Evolutionary conservation across 371 early-diverging fungal genomes (phyloP).

Genomic region (Mucor indicus): DNA sequence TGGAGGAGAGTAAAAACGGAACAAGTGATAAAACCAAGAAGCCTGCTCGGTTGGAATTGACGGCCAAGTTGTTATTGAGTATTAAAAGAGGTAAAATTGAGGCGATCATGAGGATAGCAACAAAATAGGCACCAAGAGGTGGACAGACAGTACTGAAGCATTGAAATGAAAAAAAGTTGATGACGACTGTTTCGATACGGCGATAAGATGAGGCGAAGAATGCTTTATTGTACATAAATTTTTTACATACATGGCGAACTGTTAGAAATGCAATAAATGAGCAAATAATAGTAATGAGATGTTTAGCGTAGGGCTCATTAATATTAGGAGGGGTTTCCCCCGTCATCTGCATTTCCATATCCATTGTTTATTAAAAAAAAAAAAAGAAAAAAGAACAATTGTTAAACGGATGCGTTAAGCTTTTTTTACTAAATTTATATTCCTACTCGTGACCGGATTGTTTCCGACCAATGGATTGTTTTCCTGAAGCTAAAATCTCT

Average conservation of each 20-base stretch:
- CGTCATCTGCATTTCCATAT: conserved; percentile 19
- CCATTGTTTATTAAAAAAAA: conserved; percentile 1
- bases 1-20: conserved; percentile 55
- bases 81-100: conserved; percentile 40
- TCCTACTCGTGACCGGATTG: no score
- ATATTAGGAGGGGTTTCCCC: conserved; percentile 21
- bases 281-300: conserved; percentile 14
- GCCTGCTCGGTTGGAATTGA: conserved; percentile 62
- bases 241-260: conserved; percentile 7
- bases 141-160: conserved; percentile 24
- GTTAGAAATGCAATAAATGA: conserved; percentile 19
- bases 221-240: background rate
- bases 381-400: background rate
- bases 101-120: conserved; percentile 36
- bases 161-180: conserved; percentile 50
- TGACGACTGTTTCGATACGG: conserved; percentile 12
- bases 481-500: conserved; percentile 4
- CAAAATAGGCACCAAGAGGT: conserved; percentile 46
- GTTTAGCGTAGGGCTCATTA: conserved; percentile 23
- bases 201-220: background rate
- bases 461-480: background rate
- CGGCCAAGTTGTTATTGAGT: conserved; percentile 33
- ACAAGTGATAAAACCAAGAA: conserved; percentile 51
- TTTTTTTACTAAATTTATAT: no score
- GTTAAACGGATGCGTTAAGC: no score